These are phyloP conservation scores for Cyberlindnera veronae DNA, from an alignment of 805 yeast species.

Conservation along the genomic window DNA sequence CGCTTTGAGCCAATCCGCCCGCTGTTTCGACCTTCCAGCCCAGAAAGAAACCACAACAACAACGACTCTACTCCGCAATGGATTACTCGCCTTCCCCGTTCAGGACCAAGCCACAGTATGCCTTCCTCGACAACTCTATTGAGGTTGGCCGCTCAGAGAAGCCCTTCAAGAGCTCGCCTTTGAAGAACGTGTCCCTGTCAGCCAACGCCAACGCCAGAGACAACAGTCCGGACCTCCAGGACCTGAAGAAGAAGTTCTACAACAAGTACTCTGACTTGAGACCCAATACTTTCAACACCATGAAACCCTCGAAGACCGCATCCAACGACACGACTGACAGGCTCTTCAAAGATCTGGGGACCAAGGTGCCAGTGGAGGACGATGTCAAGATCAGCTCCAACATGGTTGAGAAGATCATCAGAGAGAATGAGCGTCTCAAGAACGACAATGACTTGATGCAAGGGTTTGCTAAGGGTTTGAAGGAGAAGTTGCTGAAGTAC, in stretches of 20 bases:
- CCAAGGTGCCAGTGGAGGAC: constrained; percentile 25
- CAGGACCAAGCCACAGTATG: constrained; percentile 20
- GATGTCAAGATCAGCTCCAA: constrained; percentile 34
- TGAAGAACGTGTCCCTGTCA: constrained; percentile 11
- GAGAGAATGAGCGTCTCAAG: constrained; percentile 34
- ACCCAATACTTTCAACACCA: constrained; percentile 19
- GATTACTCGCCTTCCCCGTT: constrained; percentile 28
- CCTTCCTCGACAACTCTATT: constrained; percentile 24
- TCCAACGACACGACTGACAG: constrained; percentile 21
- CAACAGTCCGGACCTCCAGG: constrained; percentile 8
- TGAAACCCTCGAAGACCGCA: constrained; percentile 11
- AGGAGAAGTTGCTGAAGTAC: constrained; percentile 35
- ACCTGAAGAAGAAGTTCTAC: constrained; percentile 21
- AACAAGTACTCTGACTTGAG: constrained; percentile 21
- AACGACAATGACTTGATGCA: constrained; percentile 31
- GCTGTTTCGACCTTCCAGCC: too few species aligned
- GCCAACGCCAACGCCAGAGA: constrained; percentile 6
- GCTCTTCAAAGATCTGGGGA: constrained; percentile 19
- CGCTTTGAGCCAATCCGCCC: too few species aligned
- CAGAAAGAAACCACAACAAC: too few species aligned
- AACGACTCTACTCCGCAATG: too few species aligned
- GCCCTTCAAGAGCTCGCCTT: constrained; percentile 16
- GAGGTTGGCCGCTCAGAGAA: constrained; percentile 21
- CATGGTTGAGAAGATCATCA: constrained; percentile 36
- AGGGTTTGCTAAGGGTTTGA: constrained; percentile 30